A percentile compares a stretch with the other conserved stretches of the same genome.
Conservation (phyloP, 208 protist species). For the Phytomonas serpens region DNA sequence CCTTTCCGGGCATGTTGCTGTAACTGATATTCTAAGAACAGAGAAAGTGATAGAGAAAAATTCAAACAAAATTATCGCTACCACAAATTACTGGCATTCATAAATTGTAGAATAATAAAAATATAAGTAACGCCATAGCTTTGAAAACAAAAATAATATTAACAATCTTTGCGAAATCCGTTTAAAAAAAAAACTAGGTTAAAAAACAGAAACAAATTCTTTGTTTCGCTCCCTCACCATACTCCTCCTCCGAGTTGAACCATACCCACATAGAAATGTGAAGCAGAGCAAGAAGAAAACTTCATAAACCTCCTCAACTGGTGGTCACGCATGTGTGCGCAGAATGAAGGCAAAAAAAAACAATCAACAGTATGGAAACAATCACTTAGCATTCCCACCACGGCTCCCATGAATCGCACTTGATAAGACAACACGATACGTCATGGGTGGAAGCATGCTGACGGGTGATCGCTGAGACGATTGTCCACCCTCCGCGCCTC, state of each 20-base stretch:
- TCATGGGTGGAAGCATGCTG: constrained; percentile 22
- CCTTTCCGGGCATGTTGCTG: constrained; percentile 29
- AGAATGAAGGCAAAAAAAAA: constrained; percentile 3
- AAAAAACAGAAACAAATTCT: constrained; percentile 6
- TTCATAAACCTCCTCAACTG: background rate
- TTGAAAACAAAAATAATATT: background rate
- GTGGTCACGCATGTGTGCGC: background rate
- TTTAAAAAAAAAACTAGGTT: background rate
- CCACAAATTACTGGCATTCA: background rate
- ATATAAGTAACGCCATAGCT: background rate
- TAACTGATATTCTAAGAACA: background rate
- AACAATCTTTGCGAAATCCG: constrained; percentile 6
- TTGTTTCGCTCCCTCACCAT: background rate
- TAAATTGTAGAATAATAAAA: background rate
- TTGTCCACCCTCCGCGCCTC: constrained; percentile 12
- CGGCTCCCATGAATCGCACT: constrained; percentile 34
- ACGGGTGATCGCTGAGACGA: constrained; percentile 10
- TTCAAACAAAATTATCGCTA: background rate
- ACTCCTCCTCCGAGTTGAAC: background rate
- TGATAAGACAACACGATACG: constrained; percentile 41
- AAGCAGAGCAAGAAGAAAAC: background rate
- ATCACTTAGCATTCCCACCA: constrained; percentile 9
- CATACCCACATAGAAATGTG: background rate
- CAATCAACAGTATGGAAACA: constrained; percentile 2
- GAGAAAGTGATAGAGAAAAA: background rate